Percentiles rank a stretch among this genome's conserved stretches.
phyloP scores from a whole-genome alignment of 306 rosid genomes.

The Medicago truncatula region MtrunA17r5.0-ANR NC_053044.1:32347501-32348000 shows the following conservation, averaged over 20 bases:
- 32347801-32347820: background rate
- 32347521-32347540: background rate
- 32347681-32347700: background rate
- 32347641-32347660: background rate
- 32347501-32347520: too few species aligned
- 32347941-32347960: conserved; percentile 80
- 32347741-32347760: background rate
- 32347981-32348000: conserved; percentile 52
- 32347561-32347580: too few species aligned
- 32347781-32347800: conserved; percentile 10
- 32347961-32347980: conserved; percentile 59
- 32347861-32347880: background rate
- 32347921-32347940: conserved; percentile 87
- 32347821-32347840: background rate
- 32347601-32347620: too few species aligned
- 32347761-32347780: conserved; percentile 31
- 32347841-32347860: conserved; percentile 3
- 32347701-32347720: background rate
- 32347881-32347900: background rate
- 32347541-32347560: background rate
- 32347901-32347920: conserved; percentile 44
- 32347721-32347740: background rate
- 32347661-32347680: background rate
- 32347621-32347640: background rate
- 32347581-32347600: too few species aligned